Percentiles rank a stretch among this genome's conserved stretches.
These are phyloP conservation scores for Suhomyces chickasaworum DNA, from an alignment of 1,139 yeast genomes.

Conservation along the genomic window DNA sequence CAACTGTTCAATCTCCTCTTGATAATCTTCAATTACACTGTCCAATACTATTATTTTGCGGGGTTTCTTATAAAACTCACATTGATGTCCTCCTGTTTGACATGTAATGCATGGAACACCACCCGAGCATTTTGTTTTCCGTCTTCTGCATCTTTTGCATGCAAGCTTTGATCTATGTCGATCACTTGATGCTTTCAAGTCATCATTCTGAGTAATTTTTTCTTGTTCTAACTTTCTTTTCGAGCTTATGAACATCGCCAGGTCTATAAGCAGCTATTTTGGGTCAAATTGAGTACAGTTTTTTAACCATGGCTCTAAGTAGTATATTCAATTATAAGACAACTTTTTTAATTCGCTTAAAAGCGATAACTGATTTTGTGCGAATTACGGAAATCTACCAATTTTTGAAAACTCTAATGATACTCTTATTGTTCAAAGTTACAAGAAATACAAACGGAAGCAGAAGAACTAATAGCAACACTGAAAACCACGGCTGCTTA, in stretches of 20 bases:
- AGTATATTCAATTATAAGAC: neutral
- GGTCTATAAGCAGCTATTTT: neutral
- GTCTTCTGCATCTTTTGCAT: slow-evolving; percentile 27
- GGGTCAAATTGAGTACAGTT: neutral
- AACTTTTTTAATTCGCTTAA: neutral
- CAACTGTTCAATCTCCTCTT: slow-evolving; percentile 18
- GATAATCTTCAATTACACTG: slow-evolving; percentile 26
- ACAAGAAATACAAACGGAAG: neutral
- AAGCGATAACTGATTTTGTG: neutral
- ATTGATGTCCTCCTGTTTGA: slow-evolving; percentile 18
- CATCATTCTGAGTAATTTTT: neutral
- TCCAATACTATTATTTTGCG: slow-evolving; percentile 25
- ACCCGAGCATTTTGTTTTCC: slow-evolving; percentile 35
- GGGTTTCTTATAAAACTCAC: slow-evolving; percentile 29
- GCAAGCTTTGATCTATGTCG: slow-evolving; percentile 18
- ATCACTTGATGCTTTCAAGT: neutral
- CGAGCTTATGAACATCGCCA: neutral
- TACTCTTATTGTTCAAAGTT: neutral
- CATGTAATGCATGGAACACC: slow-evolving; percentile 28
- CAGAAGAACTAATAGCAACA: neutral
- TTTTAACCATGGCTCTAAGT: neutral
- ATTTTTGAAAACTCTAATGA: neutral
- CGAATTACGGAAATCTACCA: neutral
- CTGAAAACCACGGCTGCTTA: neutral
- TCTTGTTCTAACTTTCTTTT: neutral